These are phyloP conservation scores for Tricholoma terreum DNA, from an alignment of 768 basidiomycete genomes.

Conservation along the genomic window DNA sequence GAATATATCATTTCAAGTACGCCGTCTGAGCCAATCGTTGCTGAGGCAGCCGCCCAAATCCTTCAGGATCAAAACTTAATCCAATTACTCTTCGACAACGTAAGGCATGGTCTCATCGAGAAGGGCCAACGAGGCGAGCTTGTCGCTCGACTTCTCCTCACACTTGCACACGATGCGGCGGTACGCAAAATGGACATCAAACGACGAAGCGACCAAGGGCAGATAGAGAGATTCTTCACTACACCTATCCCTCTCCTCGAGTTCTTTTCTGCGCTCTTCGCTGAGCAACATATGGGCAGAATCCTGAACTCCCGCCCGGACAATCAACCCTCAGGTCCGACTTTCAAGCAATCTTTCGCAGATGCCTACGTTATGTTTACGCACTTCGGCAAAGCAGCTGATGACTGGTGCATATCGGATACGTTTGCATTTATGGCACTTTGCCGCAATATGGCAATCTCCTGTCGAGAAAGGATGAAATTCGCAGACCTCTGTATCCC, in stretches of 20 bases:
- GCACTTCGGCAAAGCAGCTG: background rate
- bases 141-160: background rate
- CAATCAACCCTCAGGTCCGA: background rate
- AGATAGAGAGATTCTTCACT: background rate
- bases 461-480: too few species aligned
- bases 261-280: background rate
- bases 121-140: conserved; percentile 1
- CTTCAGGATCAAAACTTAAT: background rate
- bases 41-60: background rate
- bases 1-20: background rate
- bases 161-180: background rate
- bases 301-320: background rate
- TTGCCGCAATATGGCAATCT: background rate
- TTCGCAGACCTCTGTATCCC: background rate
- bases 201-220: background rate
- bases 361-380: background rate
- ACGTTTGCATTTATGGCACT: background rate
- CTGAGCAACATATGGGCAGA: background rate
- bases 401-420: background rate
- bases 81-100: background rate
- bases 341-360: background rate
- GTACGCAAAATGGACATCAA: background rate
- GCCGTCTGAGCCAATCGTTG: background rate
- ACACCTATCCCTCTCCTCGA: background rate
- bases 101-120: background rate